A percentile compares a stretch with the other conserved stretches of the same genome.
These are phyloP conservation scores for Kurtzmaniella quercitrusa DNA, from an alignment of 1,139 yeast species.

Conservation along the genomic window DNA sequence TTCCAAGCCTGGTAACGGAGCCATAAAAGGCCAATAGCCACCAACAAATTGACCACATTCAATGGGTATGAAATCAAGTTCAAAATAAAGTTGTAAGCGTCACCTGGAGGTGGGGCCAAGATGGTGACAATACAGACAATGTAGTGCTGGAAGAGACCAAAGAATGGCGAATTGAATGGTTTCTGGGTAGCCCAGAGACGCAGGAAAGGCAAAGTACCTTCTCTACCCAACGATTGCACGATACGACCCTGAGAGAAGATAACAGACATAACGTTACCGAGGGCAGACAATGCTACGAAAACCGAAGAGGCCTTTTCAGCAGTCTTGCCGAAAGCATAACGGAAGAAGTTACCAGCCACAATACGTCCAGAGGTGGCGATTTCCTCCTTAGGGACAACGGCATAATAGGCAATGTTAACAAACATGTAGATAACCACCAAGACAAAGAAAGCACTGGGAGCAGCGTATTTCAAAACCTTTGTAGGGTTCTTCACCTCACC, in stretches of 20 bases:
- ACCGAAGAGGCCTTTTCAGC: constrained; percentile 49
- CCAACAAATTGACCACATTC: constrained; percentile 46
- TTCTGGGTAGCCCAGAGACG: constrained; percentile 39
- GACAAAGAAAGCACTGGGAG: constrained; percentile 50
- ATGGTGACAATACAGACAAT: constrained; percentile 44
- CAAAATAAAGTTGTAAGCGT: constrained; percentile 45
- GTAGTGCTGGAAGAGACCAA: constrained; percentile 62
- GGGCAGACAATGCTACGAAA: constrained; percentile 46
- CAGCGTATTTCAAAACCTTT: constrained; percentile 39
- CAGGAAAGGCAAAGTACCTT: constrained; percentile 45
- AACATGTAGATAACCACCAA: constrained; percentile 66
- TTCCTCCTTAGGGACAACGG: constrained; percentile 51
- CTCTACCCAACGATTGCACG: constrained; percentile 46
- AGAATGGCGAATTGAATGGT: constrained; percentile 43
- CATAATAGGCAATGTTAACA: constrained; percentile 54
- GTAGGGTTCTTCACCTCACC: constrained; percentile 65
- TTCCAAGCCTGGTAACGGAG: constrained; percentile 44
- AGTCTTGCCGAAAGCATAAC: constrained; percentile 38
- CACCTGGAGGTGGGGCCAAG: constrained; percentile 48
- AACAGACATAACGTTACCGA: constrained; percentile 47
- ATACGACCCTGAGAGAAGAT: constrained; percentile 50
- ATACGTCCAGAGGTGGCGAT: constrained; percentile 40
- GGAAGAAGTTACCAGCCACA: constrained; percentile 45
- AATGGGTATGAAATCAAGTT: constrained; percentile 49
- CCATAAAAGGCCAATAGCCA: constrained; percentile 40